Evolutionary conservation across 331 rosid genomes (phyloP).

Genomic region (Pyracantha coccinea): DNA sequence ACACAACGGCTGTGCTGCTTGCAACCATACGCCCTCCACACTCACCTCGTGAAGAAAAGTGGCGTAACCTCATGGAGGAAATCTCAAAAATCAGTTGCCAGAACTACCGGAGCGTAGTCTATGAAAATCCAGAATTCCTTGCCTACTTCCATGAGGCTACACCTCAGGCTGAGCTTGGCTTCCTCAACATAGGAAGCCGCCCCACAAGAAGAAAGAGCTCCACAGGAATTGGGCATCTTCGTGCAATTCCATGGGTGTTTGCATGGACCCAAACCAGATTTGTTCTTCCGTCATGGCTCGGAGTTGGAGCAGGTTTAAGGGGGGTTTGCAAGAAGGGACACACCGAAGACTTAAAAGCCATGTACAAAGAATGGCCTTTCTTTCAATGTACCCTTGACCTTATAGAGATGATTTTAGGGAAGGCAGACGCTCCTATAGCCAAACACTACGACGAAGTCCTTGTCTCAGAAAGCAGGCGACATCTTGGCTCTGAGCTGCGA

Average conservation of each 20-base stretch:
- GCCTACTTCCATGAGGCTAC: conserved; percentile 90
- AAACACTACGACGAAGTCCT: conserved; percentile 90
- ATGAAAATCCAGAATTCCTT: conserved; percentile 80
- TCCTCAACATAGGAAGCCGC: conserved; percentile 83
- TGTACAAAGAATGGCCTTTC: conserved; percentile 95
- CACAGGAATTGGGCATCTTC: conserved; percentile 65
- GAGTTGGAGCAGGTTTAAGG: conserved; percentile 82
- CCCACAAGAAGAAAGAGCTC: conserved; percentile 66
- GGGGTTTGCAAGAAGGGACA: conserved; percentile 78
- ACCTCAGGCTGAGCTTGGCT: conserved; percentile 91
- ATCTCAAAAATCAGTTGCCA: conserved; percentile 74
- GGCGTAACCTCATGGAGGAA: conserved; percentile 91
- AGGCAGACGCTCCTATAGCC: conserved; percentile 79
- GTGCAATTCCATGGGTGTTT: conserved; percentile 83
- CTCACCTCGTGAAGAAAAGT: conserved; percentile 73
- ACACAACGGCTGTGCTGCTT: conserved; percentile 90
- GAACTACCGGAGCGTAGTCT: conserved; percentile 66
- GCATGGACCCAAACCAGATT: conserved; percentile 88
- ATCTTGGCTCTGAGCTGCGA: conserved; percentile 55
- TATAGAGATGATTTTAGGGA: conserved; percentile 89
- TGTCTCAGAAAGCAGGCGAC: conserved; percentile 59
- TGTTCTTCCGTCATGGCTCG: conserved; percentile 96
- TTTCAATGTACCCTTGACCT: conserved; percentile 80
- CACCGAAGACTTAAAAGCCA: conserved; percentile 65
- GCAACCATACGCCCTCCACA: conserved; percentile 82